Base-by-base conservation (phyloP, 2,329 filamentous ascomycete genomes). In the Hawksworthiomyces lignivorus region DNA sequence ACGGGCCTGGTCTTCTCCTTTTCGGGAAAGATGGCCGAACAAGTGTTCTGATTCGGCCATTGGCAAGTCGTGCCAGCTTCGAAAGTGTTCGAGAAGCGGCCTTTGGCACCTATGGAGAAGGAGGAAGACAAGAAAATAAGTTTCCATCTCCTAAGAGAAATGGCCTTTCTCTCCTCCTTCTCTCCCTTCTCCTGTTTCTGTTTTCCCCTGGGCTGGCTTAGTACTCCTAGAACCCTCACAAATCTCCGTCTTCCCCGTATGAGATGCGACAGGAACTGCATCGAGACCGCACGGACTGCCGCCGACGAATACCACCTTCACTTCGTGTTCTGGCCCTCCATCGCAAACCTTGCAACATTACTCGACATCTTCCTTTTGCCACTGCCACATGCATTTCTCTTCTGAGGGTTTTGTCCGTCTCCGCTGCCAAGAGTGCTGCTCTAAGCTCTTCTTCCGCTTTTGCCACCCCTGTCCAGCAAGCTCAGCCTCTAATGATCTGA, bases 201-300 rank as follows among this genome's bases (percentile, higher is more conserved):
- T 19, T 22, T 27, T 27, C 17, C 36, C 26, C 17, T 34, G 37
- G 24, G 8, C 24, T 26, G n/a, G n/a, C n/a, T n/a, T n/a, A n/a
- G n/a, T n/a, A n/a, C n/a, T n/a, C n/a, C n/a, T n/a, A n/a, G n/a
- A n/a, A n/a, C n/a, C n/a, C n/a, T n/a, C n/a, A n/a, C n/a, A n/a
- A n/a, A 8, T 26, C 24, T 26, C 24, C 24, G 12, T 12, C 19
- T 29, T 31, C 27, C 17, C 30, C 26, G 18, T 34, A 32, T 14
- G 28, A 26, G 30, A 17, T 44, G 42, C 21, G 34, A 36, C 42
- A 44, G 11, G 17, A 31, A 44, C 17, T 40, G 32, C 37, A 39
- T 44, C 30, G 36, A 35, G 19, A 29, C 27, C 38, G 37, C 42
- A 44, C 37, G 33, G 42, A 36, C 42, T 36, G 37, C 42, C 36